phyloP scores from a whole-genome alignment of 495 filamentous ascomycete species.

The Xylaria acuta region DNA sequence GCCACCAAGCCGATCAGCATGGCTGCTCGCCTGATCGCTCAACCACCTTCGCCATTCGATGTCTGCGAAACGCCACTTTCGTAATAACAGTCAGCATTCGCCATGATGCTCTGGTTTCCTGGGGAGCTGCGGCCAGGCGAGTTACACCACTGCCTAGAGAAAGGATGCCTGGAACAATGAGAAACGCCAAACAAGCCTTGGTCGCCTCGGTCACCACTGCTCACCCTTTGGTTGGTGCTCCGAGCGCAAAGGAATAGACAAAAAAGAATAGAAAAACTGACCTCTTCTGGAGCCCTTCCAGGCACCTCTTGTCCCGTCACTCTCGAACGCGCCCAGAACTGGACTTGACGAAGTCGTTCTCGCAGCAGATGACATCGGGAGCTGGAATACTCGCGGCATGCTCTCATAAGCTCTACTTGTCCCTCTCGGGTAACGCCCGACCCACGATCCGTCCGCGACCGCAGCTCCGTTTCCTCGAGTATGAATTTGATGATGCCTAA shows the following conservation, averaged over 20 bases:
- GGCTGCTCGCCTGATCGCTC: constrained; percentile 29
- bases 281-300: constrained; percentile 35
- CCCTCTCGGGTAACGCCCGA: constrained; percentile 6
- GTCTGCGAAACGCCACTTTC: constrained; percentile 34
- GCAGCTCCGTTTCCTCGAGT: constrained; percentile 27
- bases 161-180: background rate
- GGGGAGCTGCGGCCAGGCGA: background rate
- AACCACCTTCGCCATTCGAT: constrained; percentile 37
- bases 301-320: constrained; percentile 28
- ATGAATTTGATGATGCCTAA: constrained; percentile 32
- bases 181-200: background rate
- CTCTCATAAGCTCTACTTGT: constrained; percentile 29
- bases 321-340: constrained; percentile 26
- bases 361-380: constrained; percentile 34
- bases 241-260: background rate
- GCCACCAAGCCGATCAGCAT: constrained; percentile 3
- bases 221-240: background rate
- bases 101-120: background rate
- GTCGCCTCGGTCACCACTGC: background rate
- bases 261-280: constrained; percentile 16
- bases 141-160: background rate
- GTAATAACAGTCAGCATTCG: constrained; percentile 21
- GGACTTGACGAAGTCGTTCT: constrained; percentile 35
- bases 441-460: background rate
- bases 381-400: constrained; percentile 37